A percentile compares a stretch with the other conserved stretches of the same genome.
Conservation (phyloP, 352 stramenopile genomes). For the Thalassiosira hispida region DNA sequence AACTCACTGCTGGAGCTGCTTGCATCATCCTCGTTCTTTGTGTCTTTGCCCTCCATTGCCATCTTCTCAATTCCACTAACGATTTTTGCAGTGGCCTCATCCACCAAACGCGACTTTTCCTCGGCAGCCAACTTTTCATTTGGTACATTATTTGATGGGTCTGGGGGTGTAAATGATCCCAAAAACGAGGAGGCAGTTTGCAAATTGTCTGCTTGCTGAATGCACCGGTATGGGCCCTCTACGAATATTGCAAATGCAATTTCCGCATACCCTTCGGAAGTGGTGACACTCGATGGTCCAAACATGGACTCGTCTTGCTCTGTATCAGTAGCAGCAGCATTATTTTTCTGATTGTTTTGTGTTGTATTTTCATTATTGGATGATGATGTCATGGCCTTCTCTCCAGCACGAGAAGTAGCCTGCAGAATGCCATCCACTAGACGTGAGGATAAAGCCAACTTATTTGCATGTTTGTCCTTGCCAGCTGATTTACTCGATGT, state of each 20-base stretch:
- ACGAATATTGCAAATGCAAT: slow-evolving; percentile 66
- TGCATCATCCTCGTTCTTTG: slow-evolving; percentile 29
- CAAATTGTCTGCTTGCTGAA: slow-evolving; percentile 55
- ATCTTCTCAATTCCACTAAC: slow-evolving; percentile 48
- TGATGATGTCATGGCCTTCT: slow-evolving; percentile 14
- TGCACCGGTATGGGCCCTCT: slow-evolving; percentile 68
- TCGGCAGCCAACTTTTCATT: slow-evolving; percentile 16
- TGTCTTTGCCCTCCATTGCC: slow-evolving; percentile 22
- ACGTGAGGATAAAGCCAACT: slow-evolving; percentile 55
- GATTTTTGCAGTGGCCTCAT: slow-evolving; percentile 44
- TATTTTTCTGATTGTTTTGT: slow-evolving; percentile 15
- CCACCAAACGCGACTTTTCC: slow-evolving; percentile 40
- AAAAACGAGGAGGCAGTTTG: slow-evolving; percentile 44
- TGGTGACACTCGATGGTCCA: slow-evolving; percentile 35
- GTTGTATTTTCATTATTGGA: too few species aligned
- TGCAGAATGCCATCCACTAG: slow-evolving; percentile 67
- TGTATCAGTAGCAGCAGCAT: slow-evolving; percentile 3
- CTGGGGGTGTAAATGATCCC: slow-evolving; percentile 55
- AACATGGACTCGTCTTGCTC: slow-evolving; percentile 36
- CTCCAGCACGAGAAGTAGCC: slow-evolving; percentile 37
- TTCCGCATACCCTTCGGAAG: slow-evolving; percentile 58
- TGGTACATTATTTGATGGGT: slow-evolving; percentile 12
- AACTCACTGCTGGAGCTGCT: slow-evolving; percentile 48
- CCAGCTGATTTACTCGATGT: too few species aligned
- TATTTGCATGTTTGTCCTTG: slow-evolving; percentile 17